phyloP scores from a whole-genome alignment of 2,329 filamentous ascomycete species.

The Botryotinia globosa region DNA sequence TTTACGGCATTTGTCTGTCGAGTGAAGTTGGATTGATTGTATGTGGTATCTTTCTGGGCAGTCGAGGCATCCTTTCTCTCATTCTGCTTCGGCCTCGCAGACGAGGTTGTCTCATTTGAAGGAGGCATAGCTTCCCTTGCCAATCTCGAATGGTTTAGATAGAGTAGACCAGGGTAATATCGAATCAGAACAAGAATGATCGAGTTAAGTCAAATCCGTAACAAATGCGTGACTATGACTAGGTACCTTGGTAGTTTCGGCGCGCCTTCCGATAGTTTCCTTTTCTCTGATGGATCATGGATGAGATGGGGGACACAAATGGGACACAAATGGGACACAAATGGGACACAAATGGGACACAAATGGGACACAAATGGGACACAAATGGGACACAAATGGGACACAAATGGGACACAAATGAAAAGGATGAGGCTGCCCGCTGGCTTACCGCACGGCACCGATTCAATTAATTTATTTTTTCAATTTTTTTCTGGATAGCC shows the following conservation, averaged over 20 bases:
- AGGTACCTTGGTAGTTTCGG: slow-evolving; percentile 6
- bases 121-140: slow-evolving; percentile 9
- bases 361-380: too few species aligned
- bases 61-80: slow-evolving; percentile 3
- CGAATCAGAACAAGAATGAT: neutral
- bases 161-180: neutral
- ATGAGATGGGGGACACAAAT: too few species aligned
- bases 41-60: slow-evolving; percentile 1
- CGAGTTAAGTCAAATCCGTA: neutral
- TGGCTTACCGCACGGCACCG: neutral
- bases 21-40: slow-evolving; percentile 25
- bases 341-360: neutral
- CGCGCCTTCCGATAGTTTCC: slow-evolving; percentile 4
- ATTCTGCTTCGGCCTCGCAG: neutral
- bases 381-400: neutral
- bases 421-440: slow-evolving; percentile 3
- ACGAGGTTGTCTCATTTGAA: neutral
- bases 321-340: neutral
- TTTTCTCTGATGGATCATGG: neutral
- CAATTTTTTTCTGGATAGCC: neutral
- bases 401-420: neutral
- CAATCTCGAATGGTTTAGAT: neutral
- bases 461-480: neutral
- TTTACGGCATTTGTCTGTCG: slow-evolving; percentile 25
- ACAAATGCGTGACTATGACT: neutral